phyloP scores from a whole-genome alignment of 1,139 yeast species.

The Blastobotrys malaysiensis region DNA sequence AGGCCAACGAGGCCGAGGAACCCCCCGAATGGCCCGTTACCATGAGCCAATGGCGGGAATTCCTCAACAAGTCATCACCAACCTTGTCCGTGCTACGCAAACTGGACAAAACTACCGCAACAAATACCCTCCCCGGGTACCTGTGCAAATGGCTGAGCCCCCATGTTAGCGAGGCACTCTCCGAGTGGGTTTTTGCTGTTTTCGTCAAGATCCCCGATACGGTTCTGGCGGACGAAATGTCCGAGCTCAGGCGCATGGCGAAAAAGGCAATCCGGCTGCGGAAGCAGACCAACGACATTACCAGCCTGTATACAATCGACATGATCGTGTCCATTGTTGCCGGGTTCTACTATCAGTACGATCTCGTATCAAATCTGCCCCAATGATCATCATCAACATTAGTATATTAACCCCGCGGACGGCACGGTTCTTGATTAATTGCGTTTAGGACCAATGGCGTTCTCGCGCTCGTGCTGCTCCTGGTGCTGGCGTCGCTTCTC shows the following conservation, averaged over 20 bases:
- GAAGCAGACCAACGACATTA: neutral
- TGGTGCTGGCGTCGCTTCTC: constrained; percentile 19
- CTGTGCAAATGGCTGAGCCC: constrained; percentile 24
- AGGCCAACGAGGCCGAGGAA: neutral
- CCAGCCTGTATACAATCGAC: constrained; percentile 3
- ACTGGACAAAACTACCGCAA: neutral
- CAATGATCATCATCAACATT: neutral
- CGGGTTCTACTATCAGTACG: constrained; percentile 34
- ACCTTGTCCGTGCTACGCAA: neutral
- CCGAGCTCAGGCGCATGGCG: constrained; percentile 38
- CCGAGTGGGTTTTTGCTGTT: constrained; percentile 38
- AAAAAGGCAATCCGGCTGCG: constrained; percentile 34
- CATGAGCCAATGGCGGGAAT: constrained; percentile 23
- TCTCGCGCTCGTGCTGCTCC: constrained; percentile 17
- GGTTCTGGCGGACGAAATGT: constrained; percentile 35
- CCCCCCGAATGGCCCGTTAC: constrained; percentile 20
- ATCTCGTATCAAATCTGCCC: constrained; percentile 21
- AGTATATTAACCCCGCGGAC: neutral
- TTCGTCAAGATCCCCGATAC: constrained; percentile 37
- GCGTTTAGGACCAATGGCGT: constrained; percentile 25
- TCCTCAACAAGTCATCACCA: constrained; percentile 8
- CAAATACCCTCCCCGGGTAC: constrained; percentile 10
- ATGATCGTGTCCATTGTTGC: constrained; percentile 25
- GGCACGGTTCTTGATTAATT: too few species aligned
- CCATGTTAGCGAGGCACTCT: constrained; percentile 17